phyloP scores from a whole-genome alignment of 2,329 filamentous ascomycete species.

The Diplodia mutila region DNA sequence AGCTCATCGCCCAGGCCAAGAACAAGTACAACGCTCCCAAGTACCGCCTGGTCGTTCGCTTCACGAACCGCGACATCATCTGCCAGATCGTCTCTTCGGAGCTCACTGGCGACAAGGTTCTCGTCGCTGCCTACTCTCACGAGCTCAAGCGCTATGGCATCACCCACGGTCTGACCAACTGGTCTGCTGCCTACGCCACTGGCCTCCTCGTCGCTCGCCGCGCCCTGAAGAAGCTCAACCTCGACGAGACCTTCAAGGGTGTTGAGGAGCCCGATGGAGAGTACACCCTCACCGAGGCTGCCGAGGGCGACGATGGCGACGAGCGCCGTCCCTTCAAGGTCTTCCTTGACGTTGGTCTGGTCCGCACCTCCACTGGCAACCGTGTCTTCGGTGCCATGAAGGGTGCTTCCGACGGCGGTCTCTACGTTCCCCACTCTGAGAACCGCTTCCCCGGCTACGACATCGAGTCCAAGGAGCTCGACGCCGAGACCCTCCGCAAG shows the following conservation, averaged over 20 bases:
- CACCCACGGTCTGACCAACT: conserved; percentile 99
- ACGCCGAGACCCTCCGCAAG: conserved; percentile 94
- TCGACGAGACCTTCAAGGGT: conserved; percentile 90
- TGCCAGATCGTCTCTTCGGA: conserved; percentile 96
- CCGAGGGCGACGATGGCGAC: conserved; percentile 86
- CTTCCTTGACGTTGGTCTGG: conserved; percentile 96
- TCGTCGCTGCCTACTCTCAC: conserved; percentile 89
- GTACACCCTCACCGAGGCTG: conserved; percentile 92
- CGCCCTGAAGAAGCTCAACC: conserved; percentile 92
- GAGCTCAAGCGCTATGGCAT: conserved; percentile 98
- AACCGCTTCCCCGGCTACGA: conserved; percentile 99
- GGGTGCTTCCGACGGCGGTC: conserved; percentile 97
- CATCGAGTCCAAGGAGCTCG: conserved; percentile 96
- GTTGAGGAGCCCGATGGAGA: conserved; percentile 97
- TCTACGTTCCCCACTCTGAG: conserved; percentile 97
- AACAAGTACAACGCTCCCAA: conserved; percentile 99
- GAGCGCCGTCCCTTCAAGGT: conserved; percentile 99
- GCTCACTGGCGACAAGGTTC: conserved; percentile 97
- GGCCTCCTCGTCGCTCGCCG: conserved; percentile 97
- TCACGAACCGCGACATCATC: conserved; percentile 99
- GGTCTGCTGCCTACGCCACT: conserved; percentile 95
- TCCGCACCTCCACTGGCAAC: conserved; percentile 96
- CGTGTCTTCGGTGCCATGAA: conserved; percentile 99
- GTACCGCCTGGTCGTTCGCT: conserved; percentile 98
- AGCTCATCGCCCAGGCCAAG: conserved; percentile 99